Evolutionary conservation across 257 asterid genomes (phyloP).

Genomic region (Eucommia ulmoides): DNA sequence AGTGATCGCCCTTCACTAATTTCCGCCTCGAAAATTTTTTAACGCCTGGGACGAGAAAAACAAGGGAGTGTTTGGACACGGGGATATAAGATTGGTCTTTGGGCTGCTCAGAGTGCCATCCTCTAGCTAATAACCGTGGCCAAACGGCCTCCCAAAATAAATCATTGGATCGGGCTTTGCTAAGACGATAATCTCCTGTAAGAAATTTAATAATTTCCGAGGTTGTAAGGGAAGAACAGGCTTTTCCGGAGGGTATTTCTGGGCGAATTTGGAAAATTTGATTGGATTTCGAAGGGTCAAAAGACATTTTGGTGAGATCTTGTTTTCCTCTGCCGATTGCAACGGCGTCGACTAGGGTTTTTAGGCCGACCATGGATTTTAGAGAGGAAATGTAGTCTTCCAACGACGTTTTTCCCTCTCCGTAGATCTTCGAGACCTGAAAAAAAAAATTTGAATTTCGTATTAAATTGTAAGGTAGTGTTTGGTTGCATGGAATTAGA

Average conservation of each 20-base stretch:
- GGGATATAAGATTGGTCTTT: conserved; percentile 23
- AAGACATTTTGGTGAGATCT: conserved; percentile 44
- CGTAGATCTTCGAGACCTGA: conserved; percentile 41
- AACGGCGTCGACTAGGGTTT: conserved; percentile 48
- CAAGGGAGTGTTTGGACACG: conserved; percentile 31
- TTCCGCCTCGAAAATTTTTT: conserved; percentile 50
- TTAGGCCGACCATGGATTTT: conserved; percentile 45
- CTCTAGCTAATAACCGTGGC: conserved; percentile 85
- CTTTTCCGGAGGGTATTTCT: conserved; percentile 67
- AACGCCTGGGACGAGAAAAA: conserved; percentile 58
- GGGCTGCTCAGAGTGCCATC: conserved; percentile 78
- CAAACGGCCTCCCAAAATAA: conserved; percentile 90
- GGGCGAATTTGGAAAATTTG: conserved; percentile 30
- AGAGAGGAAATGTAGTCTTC: conserved; percentile 45
- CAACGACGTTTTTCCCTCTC: conserved; percentile 35
- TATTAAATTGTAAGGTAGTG: too few species aligned
- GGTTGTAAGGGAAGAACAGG: conserved; percentile 47
- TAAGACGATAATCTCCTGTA: conserved; percentile 63
- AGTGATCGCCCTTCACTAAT: conserved; percentile 46
- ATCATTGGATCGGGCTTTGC: conserved; percentile 71
- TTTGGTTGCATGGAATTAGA: too few species aligned
- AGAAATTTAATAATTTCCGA: conserved; percentile 45
- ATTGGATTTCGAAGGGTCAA: conserved; percentile 37
- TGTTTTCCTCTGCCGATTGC: conserved; percentile 50
- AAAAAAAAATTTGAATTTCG: too few species aligned